Evolutionary conservation across 805 yeast species (phyloP).

Genomic region (Candida coleopterorum): DNA sequence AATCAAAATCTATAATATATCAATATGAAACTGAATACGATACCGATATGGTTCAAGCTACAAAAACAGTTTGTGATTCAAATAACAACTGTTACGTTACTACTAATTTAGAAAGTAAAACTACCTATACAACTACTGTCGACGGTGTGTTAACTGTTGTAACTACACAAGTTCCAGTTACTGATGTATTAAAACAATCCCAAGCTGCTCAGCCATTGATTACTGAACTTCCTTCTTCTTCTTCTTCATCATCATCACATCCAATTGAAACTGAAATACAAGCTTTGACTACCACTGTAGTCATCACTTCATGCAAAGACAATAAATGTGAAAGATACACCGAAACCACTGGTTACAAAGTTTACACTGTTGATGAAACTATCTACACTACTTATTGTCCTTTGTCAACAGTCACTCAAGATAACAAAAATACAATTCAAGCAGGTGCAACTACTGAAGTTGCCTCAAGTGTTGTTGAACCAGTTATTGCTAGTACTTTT

Average conservation of each 20-base stretch:
- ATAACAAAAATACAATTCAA: too few species aligned
- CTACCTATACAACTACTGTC: constrained; percentile 31
- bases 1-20: constrained; percentile 6
- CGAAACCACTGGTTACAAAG: constrained; percentile 30
- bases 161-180: constrained; percentile 23
- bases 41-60: constrained; percentile 12
- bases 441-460: too few species aligned
- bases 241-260: too few species aligned
- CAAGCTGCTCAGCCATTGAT: constrained; percentile 1
- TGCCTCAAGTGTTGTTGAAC: background rate
- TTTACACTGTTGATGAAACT: constrained; percentile 16
- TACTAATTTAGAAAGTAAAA: constrained; percentile 24
- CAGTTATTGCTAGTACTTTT: constrained; percentile 7
- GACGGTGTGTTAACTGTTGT: constrained; percentile 33
- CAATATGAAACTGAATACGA: constrained; percentile 20
- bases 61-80: constrained; percentile 30
- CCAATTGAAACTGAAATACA: constrained; percentile 13
- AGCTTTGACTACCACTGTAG: constrained; percentile 22
- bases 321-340: constrained; percentile 25
- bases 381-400: constrained; percentile 20
- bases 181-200: background rate
- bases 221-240: too few species aligned
- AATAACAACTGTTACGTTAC: constrained; percentile 27
- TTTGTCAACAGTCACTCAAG: constrained; percentile 9
- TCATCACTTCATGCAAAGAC: constrained; percentile 36